Conservation (phyloP, 345 rosid genomes). For the Noccaea caerulescens region DNA sequence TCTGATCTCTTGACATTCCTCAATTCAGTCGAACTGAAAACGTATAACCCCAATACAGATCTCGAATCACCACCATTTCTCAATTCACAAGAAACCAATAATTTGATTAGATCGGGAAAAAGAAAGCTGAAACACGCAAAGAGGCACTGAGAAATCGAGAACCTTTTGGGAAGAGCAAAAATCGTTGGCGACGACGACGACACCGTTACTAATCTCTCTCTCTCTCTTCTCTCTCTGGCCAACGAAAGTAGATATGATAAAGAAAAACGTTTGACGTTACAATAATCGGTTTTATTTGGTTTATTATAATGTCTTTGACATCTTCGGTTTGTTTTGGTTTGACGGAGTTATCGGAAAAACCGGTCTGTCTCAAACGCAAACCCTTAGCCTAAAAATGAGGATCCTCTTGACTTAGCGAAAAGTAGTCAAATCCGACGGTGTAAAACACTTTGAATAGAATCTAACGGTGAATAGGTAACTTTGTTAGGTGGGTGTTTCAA, state of each 20-base stretch:
- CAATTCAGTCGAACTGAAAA: constrained; percentile 1
- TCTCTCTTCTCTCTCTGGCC: constrained; percentile 31
- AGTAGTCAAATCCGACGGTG: constrained; percentile 31
- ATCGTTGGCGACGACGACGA: constrained; percentile 37
- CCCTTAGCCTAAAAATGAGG: constrained; percentile 5
- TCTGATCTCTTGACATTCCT: constrained; percentile 24
- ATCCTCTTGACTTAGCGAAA: constrained; percentile 1
- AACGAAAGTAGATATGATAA: constrained; percentile 34
- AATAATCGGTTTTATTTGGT: constrained; percentile 25
- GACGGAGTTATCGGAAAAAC: constrained; percentile 18
- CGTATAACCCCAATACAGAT: constrained; percentile 21
- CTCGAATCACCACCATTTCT: constrained; percentile 28
- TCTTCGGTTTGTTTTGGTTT: background rate
- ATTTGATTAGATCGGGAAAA: background rate
- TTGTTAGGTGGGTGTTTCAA: constrained; percentile 24
- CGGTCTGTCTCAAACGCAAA: constrained; percentile 13
- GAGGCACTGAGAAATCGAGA: constrained; percentile 29
- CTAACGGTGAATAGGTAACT: constrained; percentile 25
- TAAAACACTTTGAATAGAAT: background rate
- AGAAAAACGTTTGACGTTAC: background rate
- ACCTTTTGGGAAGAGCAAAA: constrained; percentile 35
- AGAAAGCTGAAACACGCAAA: constrained; percentile 12
- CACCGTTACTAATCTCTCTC: constrained; percentile 41
- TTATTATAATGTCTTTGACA: background rate
- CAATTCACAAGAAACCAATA: constrained; percentile 1